Evolutionary conservation across 805 yeast genomes (phyloP).

Genomic region (Cyberlindnera veronae): DNA sequence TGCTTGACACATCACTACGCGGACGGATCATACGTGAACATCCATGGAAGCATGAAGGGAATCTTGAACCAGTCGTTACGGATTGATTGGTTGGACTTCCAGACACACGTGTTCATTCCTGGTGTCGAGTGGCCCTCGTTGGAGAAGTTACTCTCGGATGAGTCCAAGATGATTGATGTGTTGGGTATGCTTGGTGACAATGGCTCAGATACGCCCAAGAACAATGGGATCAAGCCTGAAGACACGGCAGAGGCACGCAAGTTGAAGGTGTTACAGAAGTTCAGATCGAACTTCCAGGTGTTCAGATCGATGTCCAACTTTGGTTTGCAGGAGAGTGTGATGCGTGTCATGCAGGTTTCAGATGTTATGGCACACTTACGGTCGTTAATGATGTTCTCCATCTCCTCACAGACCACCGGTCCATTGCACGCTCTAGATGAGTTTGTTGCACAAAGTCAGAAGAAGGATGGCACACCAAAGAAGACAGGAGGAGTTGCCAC

Average conservation of each 20-base stretch:
- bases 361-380: slow-evolving; percentile 74
- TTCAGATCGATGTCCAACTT: slow-evolving; percentile 47
- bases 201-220: background rate
- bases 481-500: slow-evolving; percentile 1
- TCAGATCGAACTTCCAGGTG: slow-evolving; percentile 41
- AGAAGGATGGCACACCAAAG: slow-evolving; percentile 8
- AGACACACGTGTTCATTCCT: slow-evolving; percentile 44
- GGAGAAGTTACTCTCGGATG: slow-evolving; percentile 38
- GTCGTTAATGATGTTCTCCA: slow-evolving; percentile 59
- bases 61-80: slow-evolving; percentile 58
- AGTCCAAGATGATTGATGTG: slow-evolving; percentile 18
- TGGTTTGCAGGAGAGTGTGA: slow-evolving; percentile 63
- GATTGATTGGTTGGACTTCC: slow-evolving; percentile 71
- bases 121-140: slow-evolving; percentile 43
- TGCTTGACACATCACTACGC: slow-evolving; percentile 48
- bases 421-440: slow-evolving; percentile 55
- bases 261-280: slow-evolving; percentile 26
- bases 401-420: slow-evolving; percentile 42
- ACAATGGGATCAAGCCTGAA: slow-evolving; percentile 1
- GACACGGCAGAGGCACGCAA: slow-evolving; percentile 8
- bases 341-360: slow-evolving; percentile 70
- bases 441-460: slow-evolving; percentile 27
- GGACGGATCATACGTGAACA: slow-evolving; percentile 69
- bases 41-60: slow-evolving; percentile 59
- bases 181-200: slow-evolving; percentile 7